phyloP scores from a whole-genome alignment of 345 rosid species.

The Bretschneidera sinensis region DNA sequence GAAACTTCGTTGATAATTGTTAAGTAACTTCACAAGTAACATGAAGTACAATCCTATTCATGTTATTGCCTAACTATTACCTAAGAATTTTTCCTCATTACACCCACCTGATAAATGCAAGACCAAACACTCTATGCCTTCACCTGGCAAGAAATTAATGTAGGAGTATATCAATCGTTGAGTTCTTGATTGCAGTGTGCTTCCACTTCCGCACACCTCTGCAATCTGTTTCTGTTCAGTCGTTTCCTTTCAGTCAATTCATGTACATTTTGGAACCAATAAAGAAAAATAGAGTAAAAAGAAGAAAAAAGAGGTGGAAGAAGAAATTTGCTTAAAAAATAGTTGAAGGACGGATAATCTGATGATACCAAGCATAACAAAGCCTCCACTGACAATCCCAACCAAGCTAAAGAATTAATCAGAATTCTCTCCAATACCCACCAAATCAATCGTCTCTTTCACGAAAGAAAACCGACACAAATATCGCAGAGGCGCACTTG shows the following conservation, averaged over 20 bases:
- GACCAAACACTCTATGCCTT: too few relatives aligned
- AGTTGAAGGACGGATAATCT: conserved; percentile 46
- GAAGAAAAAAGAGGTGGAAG: background rate
- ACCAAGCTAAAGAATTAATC: conserved; percentile 28
- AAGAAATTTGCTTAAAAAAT: background rate
- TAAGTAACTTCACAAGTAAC: too few relatives aligned
- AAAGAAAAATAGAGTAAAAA: background rate
- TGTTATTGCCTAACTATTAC: too few relatives aligned
- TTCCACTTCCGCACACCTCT: conserved; percentile 13
- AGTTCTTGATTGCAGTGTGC: background rate
- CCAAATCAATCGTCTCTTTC: conserved; percentile 21
- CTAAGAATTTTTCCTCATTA: too few relatives aligned
- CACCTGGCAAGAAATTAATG: conserved; percentile 9
- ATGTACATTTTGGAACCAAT: conserved; percentile 1
- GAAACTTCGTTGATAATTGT: too few relatives aligned
- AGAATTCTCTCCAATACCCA: conserved; percentile 26
- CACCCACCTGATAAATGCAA: too few relatives aligned
- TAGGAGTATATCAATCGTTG: conserved; percentile 7
- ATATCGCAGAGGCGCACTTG: conserved; percentile 36
- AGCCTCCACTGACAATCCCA: conserved; percentile 31
- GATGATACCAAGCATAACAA: conserved; percentile 40
- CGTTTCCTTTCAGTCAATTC: conserved; percentile 10
- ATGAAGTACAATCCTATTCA: too few relatives aligned
- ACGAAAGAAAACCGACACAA: conserved; percentile 22
- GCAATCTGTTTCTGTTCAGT: conserved; percentile 1